Evolutionary conservation across 1,284 basidiomycete species (phyloP).

Genomic region (Somion occarium): DNA sequence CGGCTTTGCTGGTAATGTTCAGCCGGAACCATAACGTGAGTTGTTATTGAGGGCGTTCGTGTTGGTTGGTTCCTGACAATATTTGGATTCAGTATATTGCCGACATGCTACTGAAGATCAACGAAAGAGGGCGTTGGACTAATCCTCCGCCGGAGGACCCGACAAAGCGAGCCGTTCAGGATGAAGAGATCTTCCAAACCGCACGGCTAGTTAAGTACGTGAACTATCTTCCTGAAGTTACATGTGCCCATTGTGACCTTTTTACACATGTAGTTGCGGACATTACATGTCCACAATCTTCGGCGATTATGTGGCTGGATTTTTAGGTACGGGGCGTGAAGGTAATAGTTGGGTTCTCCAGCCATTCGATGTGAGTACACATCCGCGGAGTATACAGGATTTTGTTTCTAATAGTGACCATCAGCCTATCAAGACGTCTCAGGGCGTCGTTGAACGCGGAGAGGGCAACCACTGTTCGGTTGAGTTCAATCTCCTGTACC

Average conservation of each 20-base stretch:
- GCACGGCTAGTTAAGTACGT: slow-evolving; percentile 72
- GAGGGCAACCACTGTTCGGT: slow-evolving; percentile 69
- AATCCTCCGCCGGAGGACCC: slow-evolving; percentile 27
- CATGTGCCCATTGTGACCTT: background rate
- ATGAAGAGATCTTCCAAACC: slow-evolving; percentile 71
- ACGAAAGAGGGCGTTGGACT: slow-evolving; percentile 48
- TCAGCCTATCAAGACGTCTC: slow-evolving; percentile 40
- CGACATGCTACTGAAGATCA: slow-evolving; percentile 60
- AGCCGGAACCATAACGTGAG: slow-evolving; percentile 65
- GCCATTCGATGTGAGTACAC: slow-evolving; percentile 46
- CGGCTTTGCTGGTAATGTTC: slow-evolving; percentile 64
- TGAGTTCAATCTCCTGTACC: slow-evolving; percentile 73
- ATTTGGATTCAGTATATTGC: slow-evolving; percentile 53
- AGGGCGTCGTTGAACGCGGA: slow-evolving; percentile 54
- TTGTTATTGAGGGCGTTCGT: background rate
- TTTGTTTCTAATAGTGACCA: background rate
- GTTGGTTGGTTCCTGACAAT: background rate
- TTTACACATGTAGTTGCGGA: slow-evolving; percentile 17
- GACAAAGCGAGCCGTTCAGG: slow-evolving; percentile 39
- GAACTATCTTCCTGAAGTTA: slow-evolving; percentile 20
- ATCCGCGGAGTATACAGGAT: no score
- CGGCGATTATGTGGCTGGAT: slow-evolving; percentile 69
- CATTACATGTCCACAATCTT: slow-evolving; percentile 68
- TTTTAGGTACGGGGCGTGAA: slow-evolving; percentile 62
- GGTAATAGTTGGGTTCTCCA: slow-evolving; percentile 57